Conservation (phyloP, 2,329 filamentous ascomycete genomes). For the Ophiognomonia clavigignenti-juglandacearum region DNA sequence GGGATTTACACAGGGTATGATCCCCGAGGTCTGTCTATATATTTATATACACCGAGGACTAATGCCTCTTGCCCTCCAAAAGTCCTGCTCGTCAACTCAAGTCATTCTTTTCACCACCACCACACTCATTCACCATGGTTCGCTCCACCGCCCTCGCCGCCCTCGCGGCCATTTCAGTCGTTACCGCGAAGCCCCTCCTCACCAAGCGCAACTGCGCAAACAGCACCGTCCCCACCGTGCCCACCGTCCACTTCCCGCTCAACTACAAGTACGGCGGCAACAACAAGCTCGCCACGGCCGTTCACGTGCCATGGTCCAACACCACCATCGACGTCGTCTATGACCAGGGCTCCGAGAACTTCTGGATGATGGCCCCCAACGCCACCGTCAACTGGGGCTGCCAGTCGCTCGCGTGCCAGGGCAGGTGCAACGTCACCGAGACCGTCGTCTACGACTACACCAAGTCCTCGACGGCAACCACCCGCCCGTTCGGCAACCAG, state of each 20-base stretch:
- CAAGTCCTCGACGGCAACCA: slow-evolving; percentile 11
- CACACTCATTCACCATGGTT: background rate
- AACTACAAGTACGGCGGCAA: slow-evolving; percentile 4
- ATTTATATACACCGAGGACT: no score
- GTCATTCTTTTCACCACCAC: background rate
- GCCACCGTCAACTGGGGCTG: slow-evolving; percentile 16
- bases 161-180: background rate
- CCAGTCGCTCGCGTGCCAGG: slow-evolving; percentile 7
- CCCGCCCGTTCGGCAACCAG: slow-evolving; percentile 3
- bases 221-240: no score
- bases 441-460: slow-evolving; percentile 5
- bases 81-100: background rate
- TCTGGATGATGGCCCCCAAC: slow-evolving; percentile 19
- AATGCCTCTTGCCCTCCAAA: background rate
- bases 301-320: slow-evolving; percentile 19
- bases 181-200: background rate
- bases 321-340: slow-evolving; percentile 20
- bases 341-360: slow-evolving; percentile 22
- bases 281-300: slow-evolving; percentile 20
- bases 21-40: no score
- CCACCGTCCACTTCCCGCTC: slow-evolving; percentile 13
- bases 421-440: slow-evolving; percentile 14
- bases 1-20: no score
- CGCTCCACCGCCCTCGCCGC: background rate
- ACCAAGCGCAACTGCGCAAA: background rate